Percentiles rank a stretch among this genome's conserved stretches.
Evolutionary conservation across 2,329 filamentous ascomycete species (phyloP).

Genomic region (Hirsutella rhossiliensis): DNA sequence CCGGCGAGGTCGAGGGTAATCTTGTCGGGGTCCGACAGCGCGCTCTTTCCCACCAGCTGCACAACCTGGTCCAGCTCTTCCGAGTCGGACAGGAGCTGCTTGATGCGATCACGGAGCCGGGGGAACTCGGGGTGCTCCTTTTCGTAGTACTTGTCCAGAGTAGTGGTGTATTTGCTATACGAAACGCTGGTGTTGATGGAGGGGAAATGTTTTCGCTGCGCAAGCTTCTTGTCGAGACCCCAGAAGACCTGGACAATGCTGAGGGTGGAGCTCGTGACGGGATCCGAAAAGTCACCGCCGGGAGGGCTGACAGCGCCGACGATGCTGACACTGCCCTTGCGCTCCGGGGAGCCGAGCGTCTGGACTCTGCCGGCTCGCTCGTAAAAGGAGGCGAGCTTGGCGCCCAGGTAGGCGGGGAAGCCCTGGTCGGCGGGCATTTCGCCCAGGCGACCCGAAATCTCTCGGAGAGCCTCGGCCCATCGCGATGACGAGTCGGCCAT

Average conservation of each 20-base stretch:
- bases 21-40: slow-evolving; percentile 92
- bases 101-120: slow-evolving; percentile 81
- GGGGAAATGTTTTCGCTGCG: slow-evolving; percentile 97
- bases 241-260: slow-evolving; percentile 99
- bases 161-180: slow-evolving; percentile 90
- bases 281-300: slow-evolving; percentile 98
- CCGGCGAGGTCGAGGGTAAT: slow-evolving; percentile 90
- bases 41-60: slow-evolving; percentile 94
- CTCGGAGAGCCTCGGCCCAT: slow-evolving; percentile 97
- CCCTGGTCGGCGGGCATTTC: slow-evolving; percentile 99
- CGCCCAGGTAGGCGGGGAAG: slow-evolving; percentile 94
- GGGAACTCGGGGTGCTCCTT: slow-evolving; percentile 93
- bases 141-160: slow-evolving; percentile 88
- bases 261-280: slow-evolving; percentile 85
- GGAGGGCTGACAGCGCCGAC: slow-evolving; percentile 95
- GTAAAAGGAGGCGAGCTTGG: slow-evolving; percentile 98
- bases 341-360: slow-evolving; percentile 77
- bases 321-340: slow-evolving; percentile 88
- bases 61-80: slow-evolving; percentile 98
- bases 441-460: slow-evolving; percentile 94
- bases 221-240: slow-evolving; percentile 99
- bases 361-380: slow-evolving; percentile 87
- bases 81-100: slow-evolving; percentile 84
- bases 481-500: slow-evolving; percentile 98
- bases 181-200: slow-evolving; percentile 91